Base-by-base conservation (phyloP, 2,329 filamentous ascomycete genomes). In the Aspergillus ibericus region DNA sequence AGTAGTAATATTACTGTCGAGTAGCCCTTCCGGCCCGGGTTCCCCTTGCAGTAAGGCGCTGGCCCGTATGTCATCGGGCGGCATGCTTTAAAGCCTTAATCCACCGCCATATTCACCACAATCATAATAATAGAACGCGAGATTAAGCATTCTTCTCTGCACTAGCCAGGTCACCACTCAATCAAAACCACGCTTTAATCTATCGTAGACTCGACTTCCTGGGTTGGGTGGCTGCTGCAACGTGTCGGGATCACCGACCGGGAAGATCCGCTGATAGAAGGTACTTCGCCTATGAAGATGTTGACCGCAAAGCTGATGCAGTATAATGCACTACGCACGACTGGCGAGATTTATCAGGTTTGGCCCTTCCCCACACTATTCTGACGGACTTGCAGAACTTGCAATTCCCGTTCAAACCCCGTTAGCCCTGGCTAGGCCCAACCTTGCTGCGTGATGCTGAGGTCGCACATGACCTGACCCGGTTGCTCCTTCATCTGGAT, bases 21-120 rank as follows among this genome's bases (percentile, higher is more conserved):
- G 34, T 16, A 38, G 35, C 35, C 13, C 38, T 22, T 27, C 51
- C 51, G 51, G 51, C 51, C 16, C 36, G 27, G 16, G 34, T 53
- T 53, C 36, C 51, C 51, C 51, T 53, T 53, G 51, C 51, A 53
- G 38, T 48, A 16, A 29, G 44, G 44, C 15, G 44, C 15, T 12
- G 27, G 25, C 35, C 27, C 27, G n/a, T 32, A 48, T 48, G 44
- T 48, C 44, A 48, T 48, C 44, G 44, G 13, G 13, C 44, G 42
- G 22, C n/a, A 27, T 29, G 27, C 27, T 29, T 29, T 8, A 29
- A 29, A 29, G 27, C 9, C 27, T 29, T 4, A 29, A 29, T 9
- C 27, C 27, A 29, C 27, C 27, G 27, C 9, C 27, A 29, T 32
- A 1, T 10, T 32, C 9, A 32, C 12, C 29, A 32, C 12, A 3